Base-by-base conservation (phyloP, 2,329 filamentous ascomycete genomes). In the Aspergillus carbonarius region DNA sequence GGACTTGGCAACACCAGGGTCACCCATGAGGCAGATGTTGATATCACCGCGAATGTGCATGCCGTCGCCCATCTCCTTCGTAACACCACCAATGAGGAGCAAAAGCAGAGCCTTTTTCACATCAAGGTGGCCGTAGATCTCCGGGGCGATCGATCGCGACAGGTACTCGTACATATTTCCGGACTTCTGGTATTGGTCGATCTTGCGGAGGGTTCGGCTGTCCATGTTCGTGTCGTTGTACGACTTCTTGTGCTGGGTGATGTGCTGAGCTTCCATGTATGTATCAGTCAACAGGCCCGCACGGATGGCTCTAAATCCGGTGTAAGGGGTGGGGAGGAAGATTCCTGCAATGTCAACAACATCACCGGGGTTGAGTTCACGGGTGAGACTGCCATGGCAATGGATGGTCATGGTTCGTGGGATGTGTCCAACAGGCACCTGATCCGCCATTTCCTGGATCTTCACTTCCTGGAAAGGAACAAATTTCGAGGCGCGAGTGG, bases 31-130 rank as follows among this genome's bases (percentile, higher is more conserved):
- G 75, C 95, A 98, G 63, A 99, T 89, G 78, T 99, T 99, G 81
- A 99, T 96, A 72, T 99, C 95, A 69, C 95, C 95, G 83, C 95
- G 92, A 73, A 99, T 99, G 70, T 92, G 90, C 95, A 99, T 98
- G 60, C 95, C 95, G 71, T 99, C 95, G 54, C 92, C 92, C 85
- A 98, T 96, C 71, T 95, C 89, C 77, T 99, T 99, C 4, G 88
- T 95, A 1, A 97, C 93, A 79, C 95, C 95, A 61, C 95, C 95
- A 65, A 99, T 96, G 34, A 99, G 85, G 30, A 98, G 87, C 5
- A 99, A 83, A n/a, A 99, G 84, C 12, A 99, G 85, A 1, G 95
- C 95, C 76, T 99, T 99, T 82, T 99, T 99, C 52, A 99, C 95
- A 74, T 99, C 95, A 20, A 96, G 81, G 72, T 99, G 95, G 27